Base-by-base conservation (phyloP, 306 rosid species). In the Quercus robur region DNA sequence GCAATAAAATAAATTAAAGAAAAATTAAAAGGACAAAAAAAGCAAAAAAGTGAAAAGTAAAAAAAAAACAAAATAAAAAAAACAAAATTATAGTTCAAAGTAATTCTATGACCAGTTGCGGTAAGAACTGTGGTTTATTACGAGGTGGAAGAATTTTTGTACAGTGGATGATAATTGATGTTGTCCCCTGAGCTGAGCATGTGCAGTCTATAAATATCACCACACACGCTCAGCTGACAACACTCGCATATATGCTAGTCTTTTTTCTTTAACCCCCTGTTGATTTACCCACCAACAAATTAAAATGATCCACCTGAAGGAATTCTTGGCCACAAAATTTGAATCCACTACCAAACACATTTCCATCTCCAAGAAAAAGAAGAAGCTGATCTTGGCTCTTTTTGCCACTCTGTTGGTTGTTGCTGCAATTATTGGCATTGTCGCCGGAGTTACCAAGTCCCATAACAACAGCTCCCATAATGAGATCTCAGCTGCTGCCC, bases 381-480 rank as follows among this genome's bases (percentile, higher is more conserved):
- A 73, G 59, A 84, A 83, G 5, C 84, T 92, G 76, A 54, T 85
- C 73, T 2, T 89, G 1, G 56, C 89, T 55, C 44, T 87, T 38
- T 75, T 88, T 7, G 81, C 88, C 14, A 35, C 89, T 1, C 20
- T 92, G 2, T 75, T 93, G 1, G 84, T 93, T 0, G 70, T 86
- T 1, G 85, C 90, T 15, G 78, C 85, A 6, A 33, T 84, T 0
- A 66, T 74, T 2, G 91, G 90, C 83, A 70, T 89, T 11, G 89
- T 79, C 10, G 89, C 86, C 73, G 91, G 89, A 23, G 90, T 81
- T 0, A 55, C 13, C 17, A 49, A 69, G 46, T 87, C 89, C 30
- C 71, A 56, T 28, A 69, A 46, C 18, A 77, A 64, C 78, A 68
- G 75, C 23, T 31, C 17, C 23, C 20, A 26, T 67, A 11, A 12